Evolutionary conservation across 306 rosid genomes (phyloP), one percentile per base, ranked within the genome.

Genomic region (Quercus bicolor): DNA sequence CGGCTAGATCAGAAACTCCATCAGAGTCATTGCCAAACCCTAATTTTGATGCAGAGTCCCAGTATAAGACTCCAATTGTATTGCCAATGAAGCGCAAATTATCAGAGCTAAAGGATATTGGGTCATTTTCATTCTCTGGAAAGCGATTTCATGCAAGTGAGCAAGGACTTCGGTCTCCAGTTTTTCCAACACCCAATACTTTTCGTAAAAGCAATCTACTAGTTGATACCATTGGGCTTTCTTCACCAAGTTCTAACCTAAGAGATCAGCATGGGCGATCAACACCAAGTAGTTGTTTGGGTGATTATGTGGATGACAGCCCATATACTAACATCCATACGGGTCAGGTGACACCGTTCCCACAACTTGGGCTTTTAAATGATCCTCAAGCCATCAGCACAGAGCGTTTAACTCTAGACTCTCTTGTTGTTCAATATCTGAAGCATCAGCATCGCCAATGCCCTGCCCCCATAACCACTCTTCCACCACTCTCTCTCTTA

Each of bases 381-480:
- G 99, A 93, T 53, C 77, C 89, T 77, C 98, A 86, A 78, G 83
- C 89, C 81, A 91, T 84, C 84, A 93, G 88, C 78, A 21, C 85
- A 18, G 99, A 96, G 88, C 93, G 94, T 29, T 76, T 91, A 73
- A 89, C 98, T 74, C 83, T 96, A 31, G 98, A 96, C 81, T 87
- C 97, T 66, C 82, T 96, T 68, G 99, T 96, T 75, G 87, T 90
- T 81, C 99, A 96, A 87, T 96, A 93, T 87, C 82, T 96, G 76
- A 96, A 93, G 87, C 98, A 96, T 86, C 99, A 96, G 87, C 99
- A 96, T 84, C 99, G 98, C 56, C 99, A 96, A 80, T 96, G 99
- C 74, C 91, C 99, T 19, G 97, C 99, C 13, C 99, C 99, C 34
- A 96, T 96, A 78, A 96, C 99, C 48, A 96, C 99, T 29, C 99